Percentiles rank a stretch among this genome's conserved stretches.
phyloP scores from a whole-genome alignment of 768 basidiomycete genomes.

The Tylopilus sp. region DNA sequence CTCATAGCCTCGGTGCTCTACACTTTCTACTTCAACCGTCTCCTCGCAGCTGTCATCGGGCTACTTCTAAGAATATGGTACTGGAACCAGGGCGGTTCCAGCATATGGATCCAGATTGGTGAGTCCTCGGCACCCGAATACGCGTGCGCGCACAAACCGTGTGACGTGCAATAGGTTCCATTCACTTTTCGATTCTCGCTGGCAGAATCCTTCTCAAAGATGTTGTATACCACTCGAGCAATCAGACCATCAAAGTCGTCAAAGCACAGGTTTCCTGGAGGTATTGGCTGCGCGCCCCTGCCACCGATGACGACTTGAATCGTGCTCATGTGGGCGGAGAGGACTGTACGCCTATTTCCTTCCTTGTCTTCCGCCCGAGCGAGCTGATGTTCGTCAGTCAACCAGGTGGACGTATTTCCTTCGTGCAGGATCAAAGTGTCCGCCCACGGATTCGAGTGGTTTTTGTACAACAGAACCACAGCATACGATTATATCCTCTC shows the following conservation, averaged over 20 bases:
- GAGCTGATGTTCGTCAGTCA: constrained; percentile 29
- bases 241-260: constrained; percentile 81
- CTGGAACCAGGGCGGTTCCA: constrained; percentile 77
- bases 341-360: constrained; percentile 42
- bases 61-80: constrained; percentile 63
- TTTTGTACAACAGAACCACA: constrained; percentile 85
- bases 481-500: constrained; percentile 86
- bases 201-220: constrained; percentile 89
- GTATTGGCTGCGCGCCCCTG: constrained; percentile 86
- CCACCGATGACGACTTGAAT: constrained; percentile 67
- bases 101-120: constrained; percentile 85
- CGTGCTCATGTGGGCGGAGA: constrained; percentile 45
- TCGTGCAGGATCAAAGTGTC: constrained; percentile 81
- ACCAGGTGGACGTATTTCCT: constrained; percentile 36
- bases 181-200: constrained; percentile 85
- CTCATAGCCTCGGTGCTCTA: constrained; percentile 60
- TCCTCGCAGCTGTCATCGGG: constrained; percentile 68
- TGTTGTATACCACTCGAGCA: constrained; percentile 85
- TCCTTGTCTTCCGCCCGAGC: background rate
- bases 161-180: constrained; percentile 58
- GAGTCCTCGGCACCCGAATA: constrained; percentile 17
- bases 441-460: constrained; percentile 88
- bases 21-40: constrained; percentile 89
- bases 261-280: constrained; percentile 89
- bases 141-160: background rate